Evolutionary conservation across 1,139 yeast genomes (phyloP), one percentile per base, ranked within the genome.

Genomic region (Candida sp.): DNA sequence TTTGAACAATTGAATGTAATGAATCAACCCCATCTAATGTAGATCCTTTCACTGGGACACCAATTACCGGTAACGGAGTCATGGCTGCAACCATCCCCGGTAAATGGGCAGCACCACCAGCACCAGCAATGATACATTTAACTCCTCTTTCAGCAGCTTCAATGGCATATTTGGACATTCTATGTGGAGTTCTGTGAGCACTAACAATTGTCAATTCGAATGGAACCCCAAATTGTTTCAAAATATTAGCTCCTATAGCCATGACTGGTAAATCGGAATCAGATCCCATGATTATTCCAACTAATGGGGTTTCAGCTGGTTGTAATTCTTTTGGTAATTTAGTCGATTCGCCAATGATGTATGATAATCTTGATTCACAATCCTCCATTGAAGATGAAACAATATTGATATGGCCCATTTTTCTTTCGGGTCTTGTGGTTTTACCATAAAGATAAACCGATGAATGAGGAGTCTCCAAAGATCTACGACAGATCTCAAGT

Each of bases 11-110:
- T 2, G 98, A 91, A 64, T 93, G 95, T 55, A 93, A 75, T 0
- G 99, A 93, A 63, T 93, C 99, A 33, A 95, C 97, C 47, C 99
- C 99, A 57, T 90, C 99, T 43, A 93, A 76, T 1, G 84, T 77
- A 1, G 96, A 87, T 1, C 98, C 99, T 65, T 90, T 91, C 21
- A 93, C 97, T 5, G 99, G 99, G 33, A 93, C 99, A 52, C 99
- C 99, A 58, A 93, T 85, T 5, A 93, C 99, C 2, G 99, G 99
- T 50, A 95, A 72, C 7, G 96, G 84, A 1, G 99, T 93, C 93
- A 90, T 88, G 21, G 99, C 98, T 22, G 99, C 99, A 37, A 93
- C 97, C 99, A 93, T 93, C 43, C 99, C 99, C 21, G 99, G 99
- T 49, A 93, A 75, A 64, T 93, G 99, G 5, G 99, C 99, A 43